Evolutionary conservation across 192 early-diverging fungal species (phyloP).

Genomic region (Coemansia sp.): DNA sequence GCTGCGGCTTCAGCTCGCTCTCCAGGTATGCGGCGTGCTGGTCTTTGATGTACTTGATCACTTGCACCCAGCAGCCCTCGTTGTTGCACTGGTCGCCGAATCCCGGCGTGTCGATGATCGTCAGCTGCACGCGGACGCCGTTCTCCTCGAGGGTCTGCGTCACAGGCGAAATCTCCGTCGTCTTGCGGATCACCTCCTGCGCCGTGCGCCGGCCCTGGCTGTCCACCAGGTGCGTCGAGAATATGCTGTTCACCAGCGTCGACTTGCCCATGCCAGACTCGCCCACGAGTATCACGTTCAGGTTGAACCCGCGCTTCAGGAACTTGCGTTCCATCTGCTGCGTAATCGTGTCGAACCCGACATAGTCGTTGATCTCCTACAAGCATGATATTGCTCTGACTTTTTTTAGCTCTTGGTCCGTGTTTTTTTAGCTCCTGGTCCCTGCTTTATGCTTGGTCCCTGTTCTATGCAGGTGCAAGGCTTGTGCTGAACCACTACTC

Average conservation of each 20-base stretch:
- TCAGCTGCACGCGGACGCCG: slow-evolving; percentile 88
- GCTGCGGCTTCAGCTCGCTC: slow-evolving; percentile 84
- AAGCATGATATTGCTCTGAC: background rate
- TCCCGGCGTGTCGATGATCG: slow-evolving; percentile 97
- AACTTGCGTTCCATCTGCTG: slow-evolving; percentile 97
- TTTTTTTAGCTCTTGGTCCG: background rate
- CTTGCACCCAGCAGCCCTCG: slow-evolving; percentile 98
- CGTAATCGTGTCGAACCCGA: slow-evolving; percentile 97
- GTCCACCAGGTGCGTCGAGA: slow-evolving; percentile 93
- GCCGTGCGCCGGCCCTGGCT: slow-evolving; percentile 81
- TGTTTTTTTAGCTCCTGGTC: background rate
- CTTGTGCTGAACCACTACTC: too few relatives aligned
- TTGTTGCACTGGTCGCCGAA: slow-evolving; percentile 99
- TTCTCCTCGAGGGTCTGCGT: slow-evolving; percentile 96
- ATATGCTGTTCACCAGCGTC: slow-evolving; percentile 97
- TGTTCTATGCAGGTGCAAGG: too few relatives aligned
- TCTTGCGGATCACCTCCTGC: slow-evolving; percentile 83
- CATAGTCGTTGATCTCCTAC: slow-evolving; percentile 82
- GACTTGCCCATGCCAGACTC: slow-evolving; percentile 97
- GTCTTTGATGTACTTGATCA: slow-evolving; percentile 98
- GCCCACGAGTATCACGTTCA: slow-evolving; percentile 98
- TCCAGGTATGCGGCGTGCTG: slow-evolving; percentile 94
- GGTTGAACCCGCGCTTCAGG: slow-evolving; percentile 94
- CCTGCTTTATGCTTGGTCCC: background rate
- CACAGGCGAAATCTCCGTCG: slow-evolving; percentile 90